Base-by-base conservation (phyloP, 192 early-diverging fungal species). In the Irineochytrium annulatum region DNA sequence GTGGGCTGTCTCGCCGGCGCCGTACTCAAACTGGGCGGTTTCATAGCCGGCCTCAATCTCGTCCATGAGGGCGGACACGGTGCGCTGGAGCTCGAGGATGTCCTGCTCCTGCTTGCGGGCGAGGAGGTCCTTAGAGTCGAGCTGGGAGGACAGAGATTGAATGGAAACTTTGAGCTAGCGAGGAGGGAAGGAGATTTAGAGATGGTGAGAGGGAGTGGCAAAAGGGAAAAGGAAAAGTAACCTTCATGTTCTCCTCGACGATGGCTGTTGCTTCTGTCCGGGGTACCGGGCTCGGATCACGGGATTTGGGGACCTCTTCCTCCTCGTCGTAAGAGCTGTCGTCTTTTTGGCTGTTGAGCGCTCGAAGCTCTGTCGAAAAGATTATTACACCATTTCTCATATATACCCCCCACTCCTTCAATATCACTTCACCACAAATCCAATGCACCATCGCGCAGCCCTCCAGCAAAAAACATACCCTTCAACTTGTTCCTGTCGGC, bases 71-170 rank as follows among this genome's bases (percentile, higher is more conserved):
- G 11, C 13, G 6, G 13, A 14, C 6, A 49, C 46, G 46, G 11
- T 49, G 46, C 46, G 46, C 26, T 49, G 46, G 46, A 49, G 46
- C 26, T 49, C 46, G 46, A 24, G 24, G 24, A 49, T 49, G 46
- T 49, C 46, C 6, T 8, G 24, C 24, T 49, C 46, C 26, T 49
- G 46, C 46, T 49, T 49, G 11, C 26, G 8, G 46, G 26, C 26
- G 6, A 22, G 13, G 46, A 17, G 46, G 46, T 49, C 22, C 6
- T 22, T 49, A 22, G 6, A 6, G 11, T 14, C 8, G 11, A 49
- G 46, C 22, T 49, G 46, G 37, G 37, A 41, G 17, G 26, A 22
- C 26, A 17, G 17, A 24, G 26, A 24, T 49, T 49, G 17, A 24
- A 49, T 6, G 17, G 13, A 8, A 6, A 6, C 46, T 24, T 49